Conservation (phyloP, 768 basidiomycete genomes). For the Lactarius sanguifluus region DNA sequence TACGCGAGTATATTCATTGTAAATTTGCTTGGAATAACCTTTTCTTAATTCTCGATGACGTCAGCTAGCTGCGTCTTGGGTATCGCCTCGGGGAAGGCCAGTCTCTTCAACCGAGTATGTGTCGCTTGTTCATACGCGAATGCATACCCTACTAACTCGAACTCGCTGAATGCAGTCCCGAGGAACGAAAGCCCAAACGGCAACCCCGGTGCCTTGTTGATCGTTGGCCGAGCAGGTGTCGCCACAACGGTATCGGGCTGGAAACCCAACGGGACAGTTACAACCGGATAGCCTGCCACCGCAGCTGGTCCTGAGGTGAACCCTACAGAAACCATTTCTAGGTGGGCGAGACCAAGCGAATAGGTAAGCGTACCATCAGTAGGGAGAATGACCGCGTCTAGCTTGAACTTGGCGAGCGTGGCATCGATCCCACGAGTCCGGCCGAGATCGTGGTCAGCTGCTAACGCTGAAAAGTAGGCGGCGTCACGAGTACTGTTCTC, state of each 20-base stretch:
- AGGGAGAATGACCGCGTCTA: conserved; percentile 39
- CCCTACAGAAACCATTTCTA: conserved; percentile 8
- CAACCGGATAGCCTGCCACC: conserved; percentile 31
- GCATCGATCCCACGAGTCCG: conserved; percentile 39
- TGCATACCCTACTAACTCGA: conserved; percentile 32
- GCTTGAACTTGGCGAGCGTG: conserved; percentile 34
- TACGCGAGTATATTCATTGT: neutral
- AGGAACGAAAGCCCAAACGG: conserved; percentile 33
- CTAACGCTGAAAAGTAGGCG: conserved; percentile 37
- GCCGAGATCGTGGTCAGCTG: conserved; percentile 37
- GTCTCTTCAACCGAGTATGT: conserved; percentile 30
- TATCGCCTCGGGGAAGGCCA: conserved; percentile 31
- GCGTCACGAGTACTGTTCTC: conserved; percentile 34
- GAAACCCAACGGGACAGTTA: conserved; percentile 33
- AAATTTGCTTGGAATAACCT: neutral
- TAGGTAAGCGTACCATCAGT: conserved; percentile 34
- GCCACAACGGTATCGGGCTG: conserved; percentile 30
- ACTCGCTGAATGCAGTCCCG: conserved; percentile 35
- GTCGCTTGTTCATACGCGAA: conserved; percentile 37
- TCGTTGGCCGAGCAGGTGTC: conserved; percentile 22
- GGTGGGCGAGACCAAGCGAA: neutral
- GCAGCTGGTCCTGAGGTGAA: conserved; percentile 27
- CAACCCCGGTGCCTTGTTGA: conserved; percentile 31
- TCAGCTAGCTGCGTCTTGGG: conserved; percentile 33
- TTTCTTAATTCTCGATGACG: conserved; percentile 19